A percentile compares a stretch with the other conserved stretches of the same genome.
Evolutionary conservation across 2,329 filamentous ascomycete genomes (phyloP).

Genomic region (Bimuria novae-zelandiae): DNA sequence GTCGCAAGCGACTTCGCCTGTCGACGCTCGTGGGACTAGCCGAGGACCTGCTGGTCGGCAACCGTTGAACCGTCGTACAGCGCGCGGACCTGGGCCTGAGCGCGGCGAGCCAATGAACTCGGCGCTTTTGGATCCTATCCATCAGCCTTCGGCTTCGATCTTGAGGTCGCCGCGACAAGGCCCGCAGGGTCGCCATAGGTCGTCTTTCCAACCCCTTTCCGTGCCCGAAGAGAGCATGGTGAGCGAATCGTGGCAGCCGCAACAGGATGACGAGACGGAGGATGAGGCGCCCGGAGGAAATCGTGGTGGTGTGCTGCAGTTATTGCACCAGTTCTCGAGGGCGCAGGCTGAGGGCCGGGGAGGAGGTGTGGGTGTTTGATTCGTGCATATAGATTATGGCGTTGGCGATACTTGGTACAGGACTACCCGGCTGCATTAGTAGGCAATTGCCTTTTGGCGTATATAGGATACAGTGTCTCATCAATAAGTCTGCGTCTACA

Average conservation of each 20-base stretch:
- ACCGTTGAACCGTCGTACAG: slow-evolving; percentile 30
- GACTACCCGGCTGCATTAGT: slow-evolving; percentile 1
- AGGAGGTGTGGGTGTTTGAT: slow-evolving; percentile 39
- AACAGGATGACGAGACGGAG: slow-evolving; percentile 54
- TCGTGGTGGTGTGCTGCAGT: slow-evolving; percentile 64
- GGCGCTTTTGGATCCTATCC: slow-evolving; percentile 74
- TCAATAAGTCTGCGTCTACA: no score
- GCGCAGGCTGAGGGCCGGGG: slow-evolving; percentile 58
- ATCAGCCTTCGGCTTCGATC: slow-evolving; percentile 65
- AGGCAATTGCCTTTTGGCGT: background rate
- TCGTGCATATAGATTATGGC: background rate
- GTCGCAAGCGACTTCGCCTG: slow-evolving; percentile 56
- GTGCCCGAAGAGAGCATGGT: slow-evolving; percentile 60
- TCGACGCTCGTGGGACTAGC: slow-evolving; percentile 29
- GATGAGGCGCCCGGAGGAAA: slow-evolving; percentile 49
- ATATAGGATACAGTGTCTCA: no score
- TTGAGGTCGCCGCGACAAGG: slow-evolving; percentile 51
- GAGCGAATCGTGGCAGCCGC: slow-evolving; percentile 61
- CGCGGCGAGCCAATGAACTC: slow-evolving; percentile 69
- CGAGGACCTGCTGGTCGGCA: slow-evolving; percentile 31
- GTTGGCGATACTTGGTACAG: background rate
- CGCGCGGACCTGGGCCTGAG: slow-evolving; percentile 21
- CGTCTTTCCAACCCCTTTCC: slow-evolving; percentile 29
- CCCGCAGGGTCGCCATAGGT: slow-evolving; percentile 54
- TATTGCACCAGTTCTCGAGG: slow-evolving; percentile 70